phyloP scores from a whole-genome alignment of 441 rosid genomes.

The Bocquillonia castaneifolia region DNA sequence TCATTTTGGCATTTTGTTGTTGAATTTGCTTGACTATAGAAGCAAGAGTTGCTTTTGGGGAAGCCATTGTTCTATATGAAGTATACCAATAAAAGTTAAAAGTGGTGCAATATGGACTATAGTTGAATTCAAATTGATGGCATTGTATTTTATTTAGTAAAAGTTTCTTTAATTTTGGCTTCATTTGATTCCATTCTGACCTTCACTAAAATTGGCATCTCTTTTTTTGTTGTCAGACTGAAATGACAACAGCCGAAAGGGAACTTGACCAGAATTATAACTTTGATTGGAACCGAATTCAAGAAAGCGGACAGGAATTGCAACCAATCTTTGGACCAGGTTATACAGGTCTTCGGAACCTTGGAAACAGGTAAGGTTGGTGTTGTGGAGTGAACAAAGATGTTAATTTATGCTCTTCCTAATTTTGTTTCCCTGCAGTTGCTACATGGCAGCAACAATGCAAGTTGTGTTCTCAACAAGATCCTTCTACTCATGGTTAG shows the following conservation, averaged over 20 bases:
- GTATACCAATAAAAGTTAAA: background rate
- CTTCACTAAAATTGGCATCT: background rate
- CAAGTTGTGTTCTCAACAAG: constrained; percentile 82
- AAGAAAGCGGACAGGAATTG: constrained; percentile 88
- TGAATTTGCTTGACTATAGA: background rate
- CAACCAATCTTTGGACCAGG: constrained; percentile 90
- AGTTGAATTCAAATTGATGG: background rate
- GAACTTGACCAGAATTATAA: constrained; percentile 97
- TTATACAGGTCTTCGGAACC: constrained; percentile 91
- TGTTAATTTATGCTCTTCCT: constrained; percentile 18
- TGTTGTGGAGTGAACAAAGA: constrained; percentile 4
- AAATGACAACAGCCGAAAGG: constrained; percentile 99
- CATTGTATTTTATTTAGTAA: background rate
- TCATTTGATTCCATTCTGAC: constrained; percentile 8
- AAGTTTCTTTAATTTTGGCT: background rate
- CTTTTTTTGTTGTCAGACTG: constrained; percentile 53
- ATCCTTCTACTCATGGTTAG: constrained; percentile 64
- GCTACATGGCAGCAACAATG: constrained; percentile 99
- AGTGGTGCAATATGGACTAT: background rate
- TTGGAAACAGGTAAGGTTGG: constrained; percentile 79
- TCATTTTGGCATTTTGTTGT: background rate
- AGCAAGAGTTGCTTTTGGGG: background rate
- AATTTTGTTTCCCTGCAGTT: constrained; percentile 44
- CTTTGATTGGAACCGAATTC: constrained; percentile 97
- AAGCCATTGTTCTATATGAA: background rate